Percentiles rank a stretch among this genome's conserved stretches.
Evolutionary conservation across 352 stramenopile genomes (phyloP).

Genomic region (Phytophthora pini): DNA sequence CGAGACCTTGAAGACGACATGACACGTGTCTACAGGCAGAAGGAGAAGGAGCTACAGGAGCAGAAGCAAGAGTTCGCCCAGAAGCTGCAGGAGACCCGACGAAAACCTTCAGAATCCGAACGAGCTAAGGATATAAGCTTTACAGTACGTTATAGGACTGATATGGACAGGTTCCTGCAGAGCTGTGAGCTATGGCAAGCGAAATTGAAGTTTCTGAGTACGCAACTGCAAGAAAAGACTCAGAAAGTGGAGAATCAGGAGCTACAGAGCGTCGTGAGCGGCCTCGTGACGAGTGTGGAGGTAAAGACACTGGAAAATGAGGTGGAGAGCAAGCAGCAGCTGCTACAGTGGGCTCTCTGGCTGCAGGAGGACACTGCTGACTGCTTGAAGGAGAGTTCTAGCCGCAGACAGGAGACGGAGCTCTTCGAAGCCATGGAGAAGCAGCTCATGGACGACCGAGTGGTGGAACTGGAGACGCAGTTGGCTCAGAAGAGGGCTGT

Average conservation of each 20-base stretch:
- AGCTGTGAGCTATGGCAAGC: constrained; percentile 40
- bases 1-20: constrained; percentile 50
- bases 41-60: constrained; percentile 40
- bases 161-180: constrained; percentile 47
- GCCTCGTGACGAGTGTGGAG: constrained; percentile 48
- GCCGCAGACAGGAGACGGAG: constrained; percentile 35
- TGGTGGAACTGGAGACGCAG: constrained; percentile 60
- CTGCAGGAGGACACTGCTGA: constrained; percentile 24
- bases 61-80: constrained; percentile 27
- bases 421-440: constrained; percentile 59
- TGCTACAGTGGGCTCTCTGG: constrained; percentile 23
- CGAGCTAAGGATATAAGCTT: constrained; percentile 4
- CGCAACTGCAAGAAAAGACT: constrained; percentile 25
- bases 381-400: constrained; percentile 20
- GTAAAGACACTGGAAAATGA: constrained; percentile 9
- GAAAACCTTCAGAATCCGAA: constrained; percentile 19
- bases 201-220: constrained; percentile 26
- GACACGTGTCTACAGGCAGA: constrained; percentile 42
- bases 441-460: constrained; percentile 54
- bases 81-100: constrained; percentile 22
- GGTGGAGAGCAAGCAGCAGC: constrained; percentile 13
- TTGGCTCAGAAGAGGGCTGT: constrained; percentile 45
- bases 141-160: constrained; percentile 23
- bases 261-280: constrained; percentile 40
- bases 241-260: constrained; percentile 34